Conservation (phyloP, 2,329 filamentous ascomycete genomes). For the Colletotrichum siamense region DNA sequence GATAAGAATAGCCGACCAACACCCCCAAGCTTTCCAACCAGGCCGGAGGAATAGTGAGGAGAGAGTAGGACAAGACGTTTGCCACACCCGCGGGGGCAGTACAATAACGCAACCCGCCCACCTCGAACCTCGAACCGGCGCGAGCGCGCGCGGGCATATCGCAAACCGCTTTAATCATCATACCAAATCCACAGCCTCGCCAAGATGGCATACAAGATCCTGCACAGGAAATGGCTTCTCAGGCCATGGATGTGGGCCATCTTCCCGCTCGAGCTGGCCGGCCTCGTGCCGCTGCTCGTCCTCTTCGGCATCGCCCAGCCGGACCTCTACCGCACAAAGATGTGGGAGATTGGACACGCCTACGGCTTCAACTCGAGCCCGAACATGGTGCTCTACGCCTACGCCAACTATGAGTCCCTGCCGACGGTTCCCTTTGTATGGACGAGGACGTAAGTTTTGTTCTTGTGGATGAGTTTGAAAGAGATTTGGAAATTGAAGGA, state of each 20-base stretch:
- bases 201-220: conserved; percentile 55
- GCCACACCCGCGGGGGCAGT: neutral
- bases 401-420: conserved; percentile 71
- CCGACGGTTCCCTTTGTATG: conserved; percentile 73
- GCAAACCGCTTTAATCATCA: neutral
- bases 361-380: conserved; percentile 79
- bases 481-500: neutral
- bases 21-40: neutral
- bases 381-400: conserved; percentile 71
- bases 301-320: conserved; percentile 76
- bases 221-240: conserved; percentile 65
- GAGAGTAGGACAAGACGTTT: neutral
- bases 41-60: neutral
- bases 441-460: conserved; percentile 69
- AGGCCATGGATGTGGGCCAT: conserved; percentile 65
- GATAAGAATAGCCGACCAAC: neutral
- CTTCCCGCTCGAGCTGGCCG: conserved; percentile 69
- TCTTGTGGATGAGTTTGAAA: neutral
- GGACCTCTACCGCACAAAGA: conserved; percentile 71
- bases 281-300: conserved; percentile 69
- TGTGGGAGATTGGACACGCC: conserved; percentile 76
- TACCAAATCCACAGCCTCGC: neutral
- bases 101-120: neutral
- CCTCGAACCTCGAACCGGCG: neutral
- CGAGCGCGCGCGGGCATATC: neutral